Conservation (phyloP, 139 green algal species). For the Edaphochlamys debaryana region DNA sequence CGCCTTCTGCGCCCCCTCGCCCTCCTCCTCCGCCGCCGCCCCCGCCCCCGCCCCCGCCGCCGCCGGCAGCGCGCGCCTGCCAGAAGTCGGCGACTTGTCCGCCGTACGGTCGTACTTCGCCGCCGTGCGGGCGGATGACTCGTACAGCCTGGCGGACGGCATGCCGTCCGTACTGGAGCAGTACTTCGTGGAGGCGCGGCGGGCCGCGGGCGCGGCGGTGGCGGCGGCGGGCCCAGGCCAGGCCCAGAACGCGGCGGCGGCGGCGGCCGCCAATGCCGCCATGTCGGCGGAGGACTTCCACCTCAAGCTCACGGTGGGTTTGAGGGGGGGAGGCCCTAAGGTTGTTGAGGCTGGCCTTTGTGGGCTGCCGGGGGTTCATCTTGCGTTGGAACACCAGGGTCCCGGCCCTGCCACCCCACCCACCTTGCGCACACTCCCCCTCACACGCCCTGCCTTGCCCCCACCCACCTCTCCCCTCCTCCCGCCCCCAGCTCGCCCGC, state of each 20-base stretch:
- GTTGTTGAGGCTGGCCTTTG: too few relatives aligned
- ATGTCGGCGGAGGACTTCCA: constrained; percentile 39
- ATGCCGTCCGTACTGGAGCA: constrained; percentile 35
- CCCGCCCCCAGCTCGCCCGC: constrained; percentile 45
- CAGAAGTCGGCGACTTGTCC: constrained; percentile 12
- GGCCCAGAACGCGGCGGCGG: background rate
- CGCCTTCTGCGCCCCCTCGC: background rate
- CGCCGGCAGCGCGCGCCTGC: constrained; percentile 7
- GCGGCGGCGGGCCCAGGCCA: background rate
- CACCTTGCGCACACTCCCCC: too few relatives aligned
- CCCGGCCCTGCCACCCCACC: too few relatives aligned
- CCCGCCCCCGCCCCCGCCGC: background rate
- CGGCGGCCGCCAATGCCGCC: background rate
- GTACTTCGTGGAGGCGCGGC: constrained; percentile 30
- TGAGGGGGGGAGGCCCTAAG: too few relatives aligned
- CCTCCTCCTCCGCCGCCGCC: background rate
- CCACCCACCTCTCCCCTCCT: background rate
- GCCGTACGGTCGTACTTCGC: constrained; percentile 53
- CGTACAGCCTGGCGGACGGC: constrained; percentile 40
- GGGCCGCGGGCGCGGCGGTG: background rate
- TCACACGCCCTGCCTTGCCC: too few relatives aligned
- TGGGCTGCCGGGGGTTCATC: too few relatives aligned
- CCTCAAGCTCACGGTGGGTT: constrained; percentile 40
- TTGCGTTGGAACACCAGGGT: too few relatives aligned
- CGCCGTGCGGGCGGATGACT: constrained; percentile 11